Base-by-base conservation (phyloP, 2,329 filamentous ascomycete genomes). In the Neofusicoccum cordaticola region DNA sequence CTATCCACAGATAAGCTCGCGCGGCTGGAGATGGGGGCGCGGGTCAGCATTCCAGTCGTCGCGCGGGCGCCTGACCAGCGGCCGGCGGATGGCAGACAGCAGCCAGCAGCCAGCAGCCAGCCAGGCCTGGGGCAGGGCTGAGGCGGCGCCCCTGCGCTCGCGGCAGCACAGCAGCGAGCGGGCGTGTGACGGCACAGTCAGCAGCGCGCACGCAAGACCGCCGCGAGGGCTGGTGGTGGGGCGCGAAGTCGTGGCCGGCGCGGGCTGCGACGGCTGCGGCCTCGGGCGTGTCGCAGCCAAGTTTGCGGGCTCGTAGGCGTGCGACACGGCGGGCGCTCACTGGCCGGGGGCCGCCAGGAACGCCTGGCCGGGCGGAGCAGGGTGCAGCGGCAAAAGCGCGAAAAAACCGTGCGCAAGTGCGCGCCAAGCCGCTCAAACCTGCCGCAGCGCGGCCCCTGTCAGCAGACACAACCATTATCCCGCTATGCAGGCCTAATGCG, bases 401-500 rank as follows among this genome's bases (percentile, higher is more conserved):
- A 52, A 52, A 52, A 52, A 52, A 52, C 34, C 41, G 41, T 44
- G 41, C 15, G 3, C 50, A 15, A 4, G 41, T 44, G 41, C 15
- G 3, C 50, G 50, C 50, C 50, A 52, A 52, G 50, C 50, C 56
- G 42, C 56, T 17, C 41, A 45, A 34, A 45, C 56, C 42, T 60
- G 42, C 56, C 42, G 41, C 42, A 35, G 11, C 19, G 41, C 22
- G 39, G 19, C 56, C 50, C 50, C 50, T 53, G 50, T 53, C 50
- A 53, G 56, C 56, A 60, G 56, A 60, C 42, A 60, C 56, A 47
- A 60, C 56, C 56, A 58, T 45, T 58, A 58, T 58, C 56, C 56
- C 56, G 56, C 53, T 60, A 60, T 60, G 56, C 56, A 60, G 42
- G 56, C 56, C 56, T 60, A 60, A 60, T 60, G 56, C 42, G 56